Base-by-base conservation (phyloP, 176 grass and related monocot genomes). In the Pharus latifolius region DNA sequence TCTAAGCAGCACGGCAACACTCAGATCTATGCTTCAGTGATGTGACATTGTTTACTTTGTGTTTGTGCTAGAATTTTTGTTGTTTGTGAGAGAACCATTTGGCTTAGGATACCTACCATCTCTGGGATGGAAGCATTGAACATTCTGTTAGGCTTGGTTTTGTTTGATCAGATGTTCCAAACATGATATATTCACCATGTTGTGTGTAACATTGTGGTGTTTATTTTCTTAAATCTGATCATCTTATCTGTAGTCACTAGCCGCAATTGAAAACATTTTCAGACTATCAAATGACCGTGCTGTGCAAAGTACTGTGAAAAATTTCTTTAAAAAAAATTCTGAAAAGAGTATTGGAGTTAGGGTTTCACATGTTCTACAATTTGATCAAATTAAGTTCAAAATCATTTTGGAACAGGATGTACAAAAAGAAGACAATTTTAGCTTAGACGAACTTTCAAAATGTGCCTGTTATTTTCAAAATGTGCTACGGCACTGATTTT, bases 41-140 rank as follows among this genome's bases (percentile, higher is more conserved):
- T 31, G 5, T 66, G 30, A 70, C 40, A 18, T 52, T 30, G 27
- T 81, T 38, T 84, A 45, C 10, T 62, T 49, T 58, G 31, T 59
- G 12, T 73, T 69, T 34, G 10, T 73, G 38, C 19, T 56, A 65
- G 49, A 63, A 17, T 54, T 72, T 52, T 55, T 56, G 38, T 19
- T 66, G 16, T 66, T 63, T 15, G 34, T 73, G 47, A 19, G 28
- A 40, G 30, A 60, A 50, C 42, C 22, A 30, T 63, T 67, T 26
- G 28, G 35, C 35, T 38, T 38, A 5, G 35, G 54, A 44, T 60
- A 63, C 20, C 44, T 27, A 66, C 17, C 51, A 33, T 24, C 23
- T 11, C 32, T 51, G 14, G 28, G 25, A n/a, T 47, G 31, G 44
- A 2, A 24, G 9, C 19, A 60, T 46, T 31, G 53, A 46, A 72